Conservation (phyloP, 2,329 filamentous ascomycete genomes). For the Colletotrichum filicis region DNA sequence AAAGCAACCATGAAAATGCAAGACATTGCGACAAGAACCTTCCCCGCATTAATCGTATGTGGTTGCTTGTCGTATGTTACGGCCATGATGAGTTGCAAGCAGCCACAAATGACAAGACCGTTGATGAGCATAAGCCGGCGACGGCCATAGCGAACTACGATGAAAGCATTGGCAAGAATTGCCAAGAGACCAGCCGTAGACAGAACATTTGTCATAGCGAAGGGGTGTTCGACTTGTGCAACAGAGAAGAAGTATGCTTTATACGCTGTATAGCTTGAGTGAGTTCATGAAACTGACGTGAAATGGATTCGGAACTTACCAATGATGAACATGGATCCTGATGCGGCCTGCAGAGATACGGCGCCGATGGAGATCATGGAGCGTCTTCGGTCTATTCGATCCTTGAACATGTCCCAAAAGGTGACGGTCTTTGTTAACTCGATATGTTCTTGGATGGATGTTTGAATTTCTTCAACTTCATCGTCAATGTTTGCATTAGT, state of each 20-base stretch:
- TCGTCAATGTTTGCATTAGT: background rate
- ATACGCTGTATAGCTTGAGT: background rate
- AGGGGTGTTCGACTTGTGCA: background rate
- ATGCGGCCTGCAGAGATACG: background rate
- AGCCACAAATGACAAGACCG: background rate
- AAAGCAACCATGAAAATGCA: background rate
- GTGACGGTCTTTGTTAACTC: background rate
- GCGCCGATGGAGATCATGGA: background rate
- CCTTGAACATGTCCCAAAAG: background rate
- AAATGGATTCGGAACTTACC: background rate
- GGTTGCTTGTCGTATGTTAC: background rate
- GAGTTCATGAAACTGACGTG: background rate
- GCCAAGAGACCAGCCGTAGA: background rate
- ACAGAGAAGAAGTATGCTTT: background rate
- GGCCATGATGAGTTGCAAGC: background rate
- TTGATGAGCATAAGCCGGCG: background rate
- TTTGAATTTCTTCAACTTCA: background rate
- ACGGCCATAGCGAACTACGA: background rate
- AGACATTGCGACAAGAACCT: background rate
- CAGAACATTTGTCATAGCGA: background rate
- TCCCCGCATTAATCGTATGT: background rate
- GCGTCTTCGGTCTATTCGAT: background rate
- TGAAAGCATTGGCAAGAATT: background rate
- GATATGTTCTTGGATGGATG: background rate
- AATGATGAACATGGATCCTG: background rate